Evolutionary conservation across 2,329 filamentous ascomycete genomes (phyloP).

Genomic region (Ascochyta clinopodiicola): DNA sequence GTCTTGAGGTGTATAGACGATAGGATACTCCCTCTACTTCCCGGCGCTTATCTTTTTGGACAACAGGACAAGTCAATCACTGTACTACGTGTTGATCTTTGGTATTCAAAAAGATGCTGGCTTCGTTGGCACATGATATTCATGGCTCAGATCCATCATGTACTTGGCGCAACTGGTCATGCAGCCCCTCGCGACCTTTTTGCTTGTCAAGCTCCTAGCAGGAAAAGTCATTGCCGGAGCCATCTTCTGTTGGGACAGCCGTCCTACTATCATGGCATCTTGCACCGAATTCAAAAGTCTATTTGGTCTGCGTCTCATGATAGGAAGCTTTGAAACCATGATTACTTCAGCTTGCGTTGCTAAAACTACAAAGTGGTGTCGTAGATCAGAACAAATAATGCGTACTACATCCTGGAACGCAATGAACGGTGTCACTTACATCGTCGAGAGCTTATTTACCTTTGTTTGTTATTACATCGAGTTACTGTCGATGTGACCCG

Average conservation of each 20-base stretch:
- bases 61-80: constrained; percentile 58
- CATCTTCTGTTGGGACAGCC: constrained; percentile 59
- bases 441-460: constrained; percentile 63
- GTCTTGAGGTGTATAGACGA: constrained; percentile 58
- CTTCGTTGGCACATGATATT: constrained; percentile 58
- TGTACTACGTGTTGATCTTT: constrained; percentile 58
- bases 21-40: constrained; percentile 60
- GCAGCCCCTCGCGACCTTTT: constrained; percentile 58
- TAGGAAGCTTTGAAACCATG: constrained; percentile 49
- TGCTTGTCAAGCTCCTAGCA: constrained; percentile 65
- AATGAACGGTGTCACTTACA: constrained; percentile 66
- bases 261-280: constrained; percentile 61
- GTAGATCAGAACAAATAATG: constrained; percentile 63
- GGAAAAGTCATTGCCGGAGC: constrained; percentile 63
- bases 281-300: constrained; percentile 52
- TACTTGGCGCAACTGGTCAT: constrained; percentile 63
- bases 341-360: constrained; percentile 61
- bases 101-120: constrained; percentile 57
- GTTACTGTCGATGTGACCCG: too few relatives aligned
- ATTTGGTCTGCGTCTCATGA: constrained; percentile 48
- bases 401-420: constrained; percentile 64
- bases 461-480: too few relatives aligned
- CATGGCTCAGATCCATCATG: constrained; percentile 67
- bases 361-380: constrained; percentile 68
- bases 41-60: constrained; percentile 67